Conservation (phyloP, 2,329 filamentous ascomycete species). For the Colletotrichum sp. region DNA sequence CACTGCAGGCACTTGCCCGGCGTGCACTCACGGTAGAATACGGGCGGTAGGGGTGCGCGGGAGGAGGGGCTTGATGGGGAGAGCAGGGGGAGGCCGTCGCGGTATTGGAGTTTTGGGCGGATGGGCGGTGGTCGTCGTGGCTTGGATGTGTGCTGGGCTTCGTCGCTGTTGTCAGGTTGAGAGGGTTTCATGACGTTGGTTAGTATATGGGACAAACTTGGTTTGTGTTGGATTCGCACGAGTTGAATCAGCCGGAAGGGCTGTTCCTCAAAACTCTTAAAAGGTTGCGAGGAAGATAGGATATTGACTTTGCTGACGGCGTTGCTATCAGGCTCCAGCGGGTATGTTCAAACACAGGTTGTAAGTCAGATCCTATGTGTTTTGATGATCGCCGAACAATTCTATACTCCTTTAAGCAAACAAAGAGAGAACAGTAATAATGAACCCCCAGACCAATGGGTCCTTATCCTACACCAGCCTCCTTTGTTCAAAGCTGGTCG, state of each 20-base stretch:
- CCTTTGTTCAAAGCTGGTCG: not conserved
- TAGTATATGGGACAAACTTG: not conserved
- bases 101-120: not conserved
- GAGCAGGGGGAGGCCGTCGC: not conserved
- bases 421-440: not conserved
- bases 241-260: not conserved
- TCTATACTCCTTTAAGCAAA: accelerated
- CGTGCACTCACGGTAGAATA: not conserved
- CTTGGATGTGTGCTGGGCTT: not conserved
- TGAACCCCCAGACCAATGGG: not conserved
- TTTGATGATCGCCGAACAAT: not conserved
- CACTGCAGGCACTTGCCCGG: not conserved
- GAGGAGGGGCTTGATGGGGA: not conserved
- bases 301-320: not conserved
- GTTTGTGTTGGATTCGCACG: not conserved
- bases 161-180: not conserved
- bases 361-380: not conserved
- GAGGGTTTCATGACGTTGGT: not conserved
- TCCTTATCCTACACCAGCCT: accelerated
- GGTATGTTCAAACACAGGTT: not conserved
- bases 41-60: not conserved
- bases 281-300: not conserved
- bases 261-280: not conserved
- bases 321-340: not conserved
- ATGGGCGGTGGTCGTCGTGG: not conserved